Evolutionary conservation across 208 protist species (phyloP), one percentile per base, ranked within the genome.

Genomic region (Porcisia deanei): DNA sequence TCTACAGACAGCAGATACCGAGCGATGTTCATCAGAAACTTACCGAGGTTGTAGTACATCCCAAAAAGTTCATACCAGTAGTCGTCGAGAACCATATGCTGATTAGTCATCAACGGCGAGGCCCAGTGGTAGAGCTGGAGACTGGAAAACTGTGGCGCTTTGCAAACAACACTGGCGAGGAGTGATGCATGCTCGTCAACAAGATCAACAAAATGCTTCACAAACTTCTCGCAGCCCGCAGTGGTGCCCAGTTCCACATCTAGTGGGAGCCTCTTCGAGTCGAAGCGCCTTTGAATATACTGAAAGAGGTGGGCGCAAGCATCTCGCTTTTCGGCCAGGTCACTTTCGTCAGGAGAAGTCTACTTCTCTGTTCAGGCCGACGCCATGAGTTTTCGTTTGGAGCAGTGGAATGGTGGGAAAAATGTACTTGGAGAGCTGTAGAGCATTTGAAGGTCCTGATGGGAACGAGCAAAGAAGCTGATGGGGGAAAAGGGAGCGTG

Each of bases 61-160:
- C 78, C 77, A 18, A 86, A 59, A 53, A 96, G 76, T 39, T 93
- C 91, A 71, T 93, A 93, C 16, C 89, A 80, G 79, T 93, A 96
- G 74, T 92, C 89, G 72, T 92, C 86, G 75, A 85, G 91, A 0
- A 70, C 67, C 53, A 85, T 76, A 47, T 88, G 66, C 59, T 86
- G 80, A 45, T 85, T 78, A 18, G 81, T 75, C 22, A 61, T 60
- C 8, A 94, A 60, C 14, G 86, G 83, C 2, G 85, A 90, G 71
- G 69, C 81, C 88, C 89, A 96, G 67, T 63, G 71, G 59, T 91
- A 96, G 69, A 86, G 92, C 39, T 76, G 79, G 22, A 71, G 49
- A 30, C 76, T 81, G 20, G 84, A 85, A 77, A 88, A 88, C 22
- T 80, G 61, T 8, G 85, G 82, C 37, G 61, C 61, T 39, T 80